These are phyloP conservation scores for Eurotiales sp. DNA, from an alignment of 2,329 filamentous ascomycete species.

Conservation along the genomic window DNA sequence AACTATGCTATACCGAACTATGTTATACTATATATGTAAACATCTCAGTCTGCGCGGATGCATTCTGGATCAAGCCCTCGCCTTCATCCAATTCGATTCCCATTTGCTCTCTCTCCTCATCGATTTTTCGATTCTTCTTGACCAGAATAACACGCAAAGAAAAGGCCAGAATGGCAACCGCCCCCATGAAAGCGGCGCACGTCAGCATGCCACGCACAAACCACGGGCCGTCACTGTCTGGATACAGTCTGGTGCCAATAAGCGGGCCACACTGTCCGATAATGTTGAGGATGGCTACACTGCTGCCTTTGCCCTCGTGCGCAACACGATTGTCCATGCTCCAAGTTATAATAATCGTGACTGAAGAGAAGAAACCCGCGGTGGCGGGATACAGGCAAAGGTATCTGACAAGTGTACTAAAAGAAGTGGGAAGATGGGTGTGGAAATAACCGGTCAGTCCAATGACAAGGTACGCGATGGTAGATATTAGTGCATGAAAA, in stretches of 20 bases:
- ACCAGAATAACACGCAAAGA: conserved; percentile 53
- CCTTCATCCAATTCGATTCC: conserved; percentile 18
- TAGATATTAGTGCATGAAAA: conserved; percentile 65
- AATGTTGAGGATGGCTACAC: conserved; percentile 75
- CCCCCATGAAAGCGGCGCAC: conserved; percentile 61
- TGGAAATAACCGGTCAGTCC: conserved; percentile 49
- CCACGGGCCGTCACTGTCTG: conserved; percentile 55
- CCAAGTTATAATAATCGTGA: conserved; percentile 84
- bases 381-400: conserved; percentile 73
- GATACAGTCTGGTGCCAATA: conserved; percentile 65
- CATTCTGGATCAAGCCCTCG: conserved; percentile 13
- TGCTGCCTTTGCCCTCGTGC: conserved; percentile 66
- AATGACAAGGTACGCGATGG: conserved; percentile 60
- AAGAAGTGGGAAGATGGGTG: conserved; percentile 26
- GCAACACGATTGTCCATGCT: conserved; percentile 78
- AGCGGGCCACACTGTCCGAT: conserved; percentile 77
- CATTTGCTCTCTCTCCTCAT: conserved; percentile 12
- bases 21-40: conserved; percentile 15
- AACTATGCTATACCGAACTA: too few species aligned
- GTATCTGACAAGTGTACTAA: conserved; percentile 55
- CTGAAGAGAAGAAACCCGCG: conserved; percentile 76
- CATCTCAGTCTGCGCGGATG: conserved; percentile 2
- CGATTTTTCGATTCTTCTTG: conserved; percentile 49
- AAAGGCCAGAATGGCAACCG: conserved; percentile 55
- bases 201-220: conserved; percentile 61